Conservation (phyloP, 306 rosid genomes). For the Nissolia schottii region DNA sequence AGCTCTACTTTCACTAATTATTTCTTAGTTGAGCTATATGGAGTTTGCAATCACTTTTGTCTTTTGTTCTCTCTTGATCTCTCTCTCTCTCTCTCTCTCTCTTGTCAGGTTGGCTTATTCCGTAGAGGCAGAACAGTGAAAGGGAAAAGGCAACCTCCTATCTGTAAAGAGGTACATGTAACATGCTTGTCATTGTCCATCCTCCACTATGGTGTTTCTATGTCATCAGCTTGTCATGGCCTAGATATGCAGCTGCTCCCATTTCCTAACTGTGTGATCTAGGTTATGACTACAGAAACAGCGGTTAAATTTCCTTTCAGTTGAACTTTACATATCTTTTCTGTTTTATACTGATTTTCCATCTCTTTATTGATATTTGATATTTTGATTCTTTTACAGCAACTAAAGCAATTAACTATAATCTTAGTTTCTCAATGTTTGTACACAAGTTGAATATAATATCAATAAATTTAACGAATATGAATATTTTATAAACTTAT, state of each 20-base stretch:
- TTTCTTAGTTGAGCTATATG: constrained; percentile 9
- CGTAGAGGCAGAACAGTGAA: constrained; percentile 77
- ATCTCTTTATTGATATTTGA: background rate
- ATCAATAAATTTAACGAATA: no score
- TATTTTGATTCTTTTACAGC: background rate
- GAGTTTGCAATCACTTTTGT: constrained; percentile 18
- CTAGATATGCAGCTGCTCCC: background rate
- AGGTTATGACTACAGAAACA: background rate
- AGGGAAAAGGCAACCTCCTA: constrained; percentile 83
- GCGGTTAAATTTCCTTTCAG: background rate
- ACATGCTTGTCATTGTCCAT: constrained; percentile 15
- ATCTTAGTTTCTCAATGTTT: background rate
- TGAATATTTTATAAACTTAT: background rate
- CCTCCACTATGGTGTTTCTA: background rate
- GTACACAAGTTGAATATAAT: no score
- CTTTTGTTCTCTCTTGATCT: background rate
- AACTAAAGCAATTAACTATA: background rate
- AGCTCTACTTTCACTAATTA: background rate
- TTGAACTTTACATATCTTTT: background rate
- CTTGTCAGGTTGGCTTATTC: constrained; percentile 76
- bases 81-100: background rate
- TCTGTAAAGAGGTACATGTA: constrained; percentile 71
- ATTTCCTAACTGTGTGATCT: background rate
- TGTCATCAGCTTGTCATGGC: constrained; percentile 6
- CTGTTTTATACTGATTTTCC: constrained; percentile 5